Percentiles rank a stretch among this genome's conserved stretches.
Conservation (phyloP, 2,329 filamentous ascomycete species). For the Diaporthe longicolla region DNA sequence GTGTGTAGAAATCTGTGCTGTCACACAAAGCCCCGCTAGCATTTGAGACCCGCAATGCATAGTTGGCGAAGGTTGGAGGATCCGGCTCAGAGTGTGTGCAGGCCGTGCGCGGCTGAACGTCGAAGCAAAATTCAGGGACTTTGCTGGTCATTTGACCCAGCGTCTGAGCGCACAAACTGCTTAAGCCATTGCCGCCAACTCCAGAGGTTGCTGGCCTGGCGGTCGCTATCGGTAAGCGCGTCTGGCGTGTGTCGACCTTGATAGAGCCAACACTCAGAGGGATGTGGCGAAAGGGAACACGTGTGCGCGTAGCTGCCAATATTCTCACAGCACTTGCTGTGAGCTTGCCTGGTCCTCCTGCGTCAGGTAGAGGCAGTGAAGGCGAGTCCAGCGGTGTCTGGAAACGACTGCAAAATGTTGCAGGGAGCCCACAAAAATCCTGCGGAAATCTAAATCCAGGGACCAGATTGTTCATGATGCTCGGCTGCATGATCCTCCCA, state of each 20-base stretch:
- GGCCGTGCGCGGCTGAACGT: conserved; percentile 30
- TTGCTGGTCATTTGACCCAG: conserved; percentile 11
- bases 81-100: conserved; percentile 5
- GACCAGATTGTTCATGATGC: conserved; percentile 30
- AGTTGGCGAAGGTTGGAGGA: conserved; percentile 6
- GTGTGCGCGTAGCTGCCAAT: neutral
- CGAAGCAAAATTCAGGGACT: conserved; percentile 17
- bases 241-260: neutral
- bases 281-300: neutral
- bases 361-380: neutral
- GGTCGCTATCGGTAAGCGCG: conserved; percentile 2
- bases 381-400: conserved; percentile 6
- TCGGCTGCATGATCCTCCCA: conserved; percentile 35
- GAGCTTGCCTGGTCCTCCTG: neutral
- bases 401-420: neutral
- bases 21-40: conserved; percentile 5
- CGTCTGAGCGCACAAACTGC: conserved; percentile 23
- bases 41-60: conserved; percentile 18
- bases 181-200: neutral
- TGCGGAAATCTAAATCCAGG: conserved; percentile 18
- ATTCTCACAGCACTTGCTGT: conserved; percentile 1
- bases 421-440: conserved; percentile 4
- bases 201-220: neutral
- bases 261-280: neutral
- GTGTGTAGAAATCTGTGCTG: neutral